A percentile compares a stretch with the other conserved stretches of the same genome.
Evolutionary conservation across 352 stramenopile species (phyloP).

Genomic region (Aphanomyces astaci): DNA sequence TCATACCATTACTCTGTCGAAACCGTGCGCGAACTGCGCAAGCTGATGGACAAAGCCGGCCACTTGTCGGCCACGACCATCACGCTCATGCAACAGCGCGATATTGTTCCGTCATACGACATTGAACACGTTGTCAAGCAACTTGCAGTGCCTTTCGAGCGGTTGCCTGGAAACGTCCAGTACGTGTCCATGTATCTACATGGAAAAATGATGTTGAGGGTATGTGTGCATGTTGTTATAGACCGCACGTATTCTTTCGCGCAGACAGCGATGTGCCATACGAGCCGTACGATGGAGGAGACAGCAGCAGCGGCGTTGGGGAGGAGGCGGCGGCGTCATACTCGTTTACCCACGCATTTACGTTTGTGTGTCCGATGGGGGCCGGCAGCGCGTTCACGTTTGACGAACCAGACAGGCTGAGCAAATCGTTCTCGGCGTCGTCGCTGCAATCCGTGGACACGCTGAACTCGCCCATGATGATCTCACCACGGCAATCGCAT

Average conservation of each 20-base stretch:
- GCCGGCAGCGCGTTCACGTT: neutral
- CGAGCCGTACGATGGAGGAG: neutral
- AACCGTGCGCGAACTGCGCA: neutral
- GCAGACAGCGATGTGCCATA: neutral
- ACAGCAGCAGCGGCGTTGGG: neutral
- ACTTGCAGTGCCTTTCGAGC: neutral
- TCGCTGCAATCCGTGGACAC: slow-evolving; percentile 1
- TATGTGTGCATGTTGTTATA: too few relatives aligned
- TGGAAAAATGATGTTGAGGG: too few relatives aligned
- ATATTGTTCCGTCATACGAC: slow-evolving; percentile 18
- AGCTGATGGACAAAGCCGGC: neutral
- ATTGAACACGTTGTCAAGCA: slow-evolving; percentile 20
- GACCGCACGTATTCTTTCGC: slow-evolving; percentile 2
- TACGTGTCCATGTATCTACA: too few relatives aligned
- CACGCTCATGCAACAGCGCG: neutral
- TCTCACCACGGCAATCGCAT: neutral
- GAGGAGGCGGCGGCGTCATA: neutral
- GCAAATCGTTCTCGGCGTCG: slow-evolving; percentile 1
- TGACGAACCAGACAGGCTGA: slow-evolving; percentile 1
- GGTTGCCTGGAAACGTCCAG: neutral
- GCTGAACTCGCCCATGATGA: slow-evolving; percentile 8
- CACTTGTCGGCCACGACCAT: slow-evolving; percentile 8
- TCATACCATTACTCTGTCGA: neutral
- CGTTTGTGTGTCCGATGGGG: slow-evolving; percentile 18
- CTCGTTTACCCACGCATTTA: slow-evolving; percentile 7